These are phyloP conservation scores for Leptographium lundbergii DNA, from an alignment of 2,329 filamentous ascomycete genomes.

Conservation along the genomic window DNA sequence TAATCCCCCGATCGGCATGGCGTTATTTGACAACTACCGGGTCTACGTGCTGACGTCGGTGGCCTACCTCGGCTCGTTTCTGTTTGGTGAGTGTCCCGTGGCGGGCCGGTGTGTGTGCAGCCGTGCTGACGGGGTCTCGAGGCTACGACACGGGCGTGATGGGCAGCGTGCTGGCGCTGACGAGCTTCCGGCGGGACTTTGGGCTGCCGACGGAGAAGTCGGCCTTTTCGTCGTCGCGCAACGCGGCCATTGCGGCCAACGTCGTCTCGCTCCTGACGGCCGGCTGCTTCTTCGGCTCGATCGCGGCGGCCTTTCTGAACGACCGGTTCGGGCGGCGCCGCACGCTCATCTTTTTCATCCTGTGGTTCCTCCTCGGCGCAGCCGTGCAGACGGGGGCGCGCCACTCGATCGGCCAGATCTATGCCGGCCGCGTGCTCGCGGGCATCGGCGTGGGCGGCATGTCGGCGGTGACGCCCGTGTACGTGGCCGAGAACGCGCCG, in stretches of 20 bases:
- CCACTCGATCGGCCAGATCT: conserved; percentile 15
- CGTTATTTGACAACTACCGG: not conserved
- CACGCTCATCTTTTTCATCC: conserved; percentile 2
- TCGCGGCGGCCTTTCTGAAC: not conserved
- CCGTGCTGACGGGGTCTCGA: not conserved
- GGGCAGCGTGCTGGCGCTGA: conserved; percentile 3
- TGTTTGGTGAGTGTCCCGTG: not conserved
- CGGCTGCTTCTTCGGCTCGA: not conserved
- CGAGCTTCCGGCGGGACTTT: not conserved
- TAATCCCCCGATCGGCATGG: not conserved
- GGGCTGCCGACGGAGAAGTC: conserved; percentile 1
- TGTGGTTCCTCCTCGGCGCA: conserved; percentile 5
- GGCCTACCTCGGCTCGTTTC: conserved; percentile 1
- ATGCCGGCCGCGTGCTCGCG: conserved; percentile 22
- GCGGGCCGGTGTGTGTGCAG: not conserved
- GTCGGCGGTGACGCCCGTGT: conserved; percentile 31
- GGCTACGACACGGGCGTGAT: conserved; percentile 2
- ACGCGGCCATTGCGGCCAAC: not conserved
- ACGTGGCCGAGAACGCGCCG: conserved; percentile 32
- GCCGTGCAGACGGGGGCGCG: conserved; percentile 4
- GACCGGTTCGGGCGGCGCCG: conserved; percentile 3
- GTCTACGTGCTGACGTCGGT: conserved; percentile 1
- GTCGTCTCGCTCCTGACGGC: conserved; percentile 2
- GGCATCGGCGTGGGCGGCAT: conserved; percentile 24
- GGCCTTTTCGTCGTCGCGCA: conserved; percentile 42